phyloP scores from a whole-genome alignment of 1,139 yeast species.

The Saccharomyces hybrid region DNA sequence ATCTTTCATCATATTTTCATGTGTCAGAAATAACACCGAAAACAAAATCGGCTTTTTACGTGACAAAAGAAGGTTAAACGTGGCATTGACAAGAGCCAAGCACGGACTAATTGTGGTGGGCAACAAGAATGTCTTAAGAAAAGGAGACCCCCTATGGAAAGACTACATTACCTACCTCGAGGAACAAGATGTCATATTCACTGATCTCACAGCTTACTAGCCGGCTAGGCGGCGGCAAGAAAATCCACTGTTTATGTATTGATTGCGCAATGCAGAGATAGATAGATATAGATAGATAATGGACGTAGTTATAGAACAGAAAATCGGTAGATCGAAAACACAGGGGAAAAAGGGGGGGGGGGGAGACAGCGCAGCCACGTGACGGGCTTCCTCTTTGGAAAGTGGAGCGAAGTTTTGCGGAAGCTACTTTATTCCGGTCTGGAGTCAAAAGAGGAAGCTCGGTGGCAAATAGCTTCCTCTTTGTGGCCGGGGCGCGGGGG shows the following conservation, averaged over 20 bases:
- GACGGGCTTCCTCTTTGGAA: neutral
- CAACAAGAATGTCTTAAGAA: slow-evolving; percentile 42
- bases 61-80: slow-evolving; percentile 53
- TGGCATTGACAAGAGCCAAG: slow-evolving; percentile 57
- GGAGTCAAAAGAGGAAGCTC: neutral
- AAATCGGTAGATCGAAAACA: neutral
- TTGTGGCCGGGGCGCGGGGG: slow-evolving; percentile 4
- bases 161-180: slow-evolving; percentile 41
- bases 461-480: neutral
- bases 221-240: slow-evolving; percentile 8
- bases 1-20: slow-evolving; percentile 50
- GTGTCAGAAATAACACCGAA: slow-evolving; percentile 49
- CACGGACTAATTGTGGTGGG: slow-evolving; percentile 52
- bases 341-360: neutral
- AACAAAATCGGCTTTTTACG: slow-evolving; percentile 50
- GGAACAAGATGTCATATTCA: slow-evolving; percentile 15
- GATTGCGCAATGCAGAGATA: neutral
- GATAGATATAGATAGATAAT: neutral
- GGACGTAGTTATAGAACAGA: neutral
- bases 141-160: slow-evolving; percentile 47
- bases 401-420: neutral
- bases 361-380: neutral
- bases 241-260: neutral
- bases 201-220: slow-evolving; percentile 17
- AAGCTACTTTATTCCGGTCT: neutral